These are phyloP conservation scores for Botrytis fragariae DNA, from an alignment of 2,329 filamentous ascomycete species.

Conservation along the genomic window DNA sequence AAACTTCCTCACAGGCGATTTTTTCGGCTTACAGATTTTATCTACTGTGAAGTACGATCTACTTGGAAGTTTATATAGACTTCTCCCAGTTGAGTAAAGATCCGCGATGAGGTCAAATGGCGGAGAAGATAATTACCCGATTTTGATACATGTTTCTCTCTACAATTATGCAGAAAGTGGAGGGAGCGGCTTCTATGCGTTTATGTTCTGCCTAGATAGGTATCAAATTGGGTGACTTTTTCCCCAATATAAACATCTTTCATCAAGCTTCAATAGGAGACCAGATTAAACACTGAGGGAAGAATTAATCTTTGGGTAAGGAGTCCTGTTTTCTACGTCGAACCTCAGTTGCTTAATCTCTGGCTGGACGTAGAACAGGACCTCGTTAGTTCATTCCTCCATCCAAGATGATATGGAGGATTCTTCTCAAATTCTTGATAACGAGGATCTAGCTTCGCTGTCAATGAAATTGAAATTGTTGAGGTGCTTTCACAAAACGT, in stretches of 20 bases:
- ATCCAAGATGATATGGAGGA: background rate
- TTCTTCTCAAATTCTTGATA: no score
- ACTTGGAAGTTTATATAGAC: background rate
- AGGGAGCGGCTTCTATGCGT: background rate
- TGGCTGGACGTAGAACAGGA: background rate
- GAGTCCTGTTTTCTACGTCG: background rate
- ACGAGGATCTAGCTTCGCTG: no score
- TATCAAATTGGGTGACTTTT: background rate
- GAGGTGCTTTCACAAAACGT: fast-evolving
- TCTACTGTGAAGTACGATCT: background rate
- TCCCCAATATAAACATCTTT: background rate
- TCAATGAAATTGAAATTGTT: no score
- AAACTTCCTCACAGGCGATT: background rate
- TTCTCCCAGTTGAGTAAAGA: background rate
- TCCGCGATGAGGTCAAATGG: background rate
- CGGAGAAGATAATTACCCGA: fast-evolving
- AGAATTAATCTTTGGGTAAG: background rate
- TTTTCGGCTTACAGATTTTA: background rate
- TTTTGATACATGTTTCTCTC: background rate
- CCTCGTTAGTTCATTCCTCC: background rate
- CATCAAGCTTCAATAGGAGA: background rate
- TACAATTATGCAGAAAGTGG: background rate
- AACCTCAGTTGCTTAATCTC: background rate
- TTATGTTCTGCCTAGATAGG: background rate
- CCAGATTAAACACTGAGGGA: background rate